phyloP scores from a whole-genome alignment of 2,329 filamentous ascomycete species.

The Paraphaeosphaeria minitans region DNA sequence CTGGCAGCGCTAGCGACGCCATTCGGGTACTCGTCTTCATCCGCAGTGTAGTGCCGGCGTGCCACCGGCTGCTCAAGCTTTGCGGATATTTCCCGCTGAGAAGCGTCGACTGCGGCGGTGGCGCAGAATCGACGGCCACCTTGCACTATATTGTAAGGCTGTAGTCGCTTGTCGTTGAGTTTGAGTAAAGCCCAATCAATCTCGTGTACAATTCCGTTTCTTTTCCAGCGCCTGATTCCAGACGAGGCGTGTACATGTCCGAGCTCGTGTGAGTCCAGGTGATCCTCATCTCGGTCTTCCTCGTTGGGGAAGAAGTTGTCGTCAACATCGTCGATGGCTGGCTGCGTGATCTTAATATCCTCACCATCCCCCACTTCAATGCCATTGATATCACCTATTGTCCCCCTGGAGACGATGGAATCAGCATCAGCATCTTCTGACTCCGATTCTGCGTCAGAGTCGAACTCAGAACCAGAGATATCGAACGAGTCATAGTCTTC shows the following conservation, averaged over 20 bases:
- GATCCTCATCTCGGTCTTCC: slow-evolving; percentile 76
- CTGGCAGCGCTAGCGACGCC: slow-evolving; percentile 63
- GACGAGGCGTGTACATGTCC: slow-evolving; percentile 89
- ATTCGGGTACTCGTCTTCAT: slow-evolving; percentile 57
- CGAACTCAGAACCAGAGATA: slow-evolving; percentile 63
- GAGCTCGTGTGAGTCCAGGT: slow-evolving; percentile 78
- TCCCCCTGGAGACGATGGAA: slow-evolving; percentile 36
- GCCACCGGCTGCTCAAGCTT: slow-evolving; percentile 44
- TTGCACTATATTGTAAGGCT: slow-evolving; percentile 73
- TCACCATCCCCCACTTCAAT: slow-evolving; percentile 76
- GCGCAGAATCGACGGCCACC: slow-evolving; percentile 51
- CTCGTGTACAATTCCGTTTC: slow-evolving; percentile 78
- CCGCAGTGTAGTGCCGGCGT: slow-evolving; percentile 39
- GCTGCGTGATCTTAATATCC: slow-evolving; percentile 84
- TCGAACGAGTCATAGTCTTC: slow-evolving; percentile 49
- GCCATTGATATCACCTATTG: slow-evolving; percentile 73
- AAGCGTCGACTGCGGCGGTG: slow-evolving; percentile 24
- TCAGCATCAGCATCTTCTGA: slow-evolving; percentile 35
- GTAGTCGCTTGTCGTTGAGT: slow-evolving; percentile 72
- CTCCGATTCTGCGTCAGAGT: slow-evolving; percentile 38
- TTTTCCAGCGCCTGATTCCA: slow-evolving; percentile 77
- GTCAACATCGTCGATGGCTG: slow-evolving; percentile 84
- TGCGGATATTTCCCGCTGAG: slow-evolving; percentile 36
- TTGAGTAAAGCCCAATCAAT: slow-evolving; percentile 95
- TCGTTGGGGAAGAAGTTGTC: slow-evolving; percentile 80